Evolutionary conservation across 441 rosid species (phyloP).

Genomic region (Corymbia calophylla): DNA sequence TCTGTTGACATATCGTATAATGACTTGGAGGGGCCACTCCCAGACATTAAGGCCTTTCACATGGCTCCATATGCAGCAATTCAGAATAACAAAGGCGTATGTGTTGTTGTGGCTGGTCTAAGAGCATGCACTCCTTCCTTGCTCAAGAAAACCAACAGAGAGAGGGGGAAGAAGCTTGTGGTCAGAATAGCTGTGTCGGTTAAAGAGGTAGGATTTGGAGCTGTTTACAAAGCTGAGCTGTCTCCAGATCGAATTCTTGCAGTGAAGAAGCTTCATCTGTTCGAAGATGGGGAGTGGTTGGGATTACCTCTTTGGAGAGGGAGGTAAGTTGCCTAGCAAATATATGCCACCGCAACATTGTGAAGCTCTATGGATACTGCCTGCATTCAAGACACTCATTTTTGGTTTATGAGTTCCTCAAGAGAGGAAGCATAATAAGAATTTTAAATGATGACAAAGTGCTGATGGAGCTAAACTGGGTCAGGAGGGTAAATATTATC

Average conservation of each 20-base stretch:
- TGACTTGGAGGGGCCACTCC: conserved; percentile 23
- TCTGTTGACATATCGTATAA: conserved; percentile 20
- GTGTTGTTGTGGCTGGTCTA: conserved; percentile 15
- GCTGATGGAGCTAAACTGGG: neutral
- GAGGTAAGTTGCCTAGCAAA: neutral
- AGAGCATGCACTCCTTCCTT: conserved; percentile 12
- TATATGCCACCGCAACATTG: neutral
- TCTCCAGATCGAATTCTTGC: neutral
- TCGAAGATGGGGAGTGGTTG: neutral
- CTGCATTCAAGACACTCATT: neutral
- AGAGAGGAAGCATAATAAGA: neutral
- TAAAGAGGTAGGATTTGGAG: neutral
- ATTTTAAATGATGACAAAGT: neutral
- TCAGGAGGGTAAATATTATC: neutral
- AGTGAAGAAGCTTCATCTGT: neutral
- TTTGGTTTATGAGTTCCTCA: neutral
- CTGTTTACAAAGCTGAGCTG: conserved; percentile 4
- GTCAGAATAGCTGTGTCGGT: neutral
- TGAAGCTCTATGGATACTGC: conserved; percentile 1
- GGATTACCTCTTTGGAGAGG: neutral
- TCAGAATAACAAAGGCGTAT: conserved; percentile 16
- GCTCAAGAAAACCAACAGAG: neutral
- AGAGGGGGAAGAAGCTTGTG: neutral
- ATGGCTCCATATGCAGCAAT: neutral
- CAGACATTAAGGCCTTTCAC: conserved; percentile 7